Conservation (phyloP, 2,329 filamentous ascomycete genomes). For the Botryosphaeria dothidea region DNA sequence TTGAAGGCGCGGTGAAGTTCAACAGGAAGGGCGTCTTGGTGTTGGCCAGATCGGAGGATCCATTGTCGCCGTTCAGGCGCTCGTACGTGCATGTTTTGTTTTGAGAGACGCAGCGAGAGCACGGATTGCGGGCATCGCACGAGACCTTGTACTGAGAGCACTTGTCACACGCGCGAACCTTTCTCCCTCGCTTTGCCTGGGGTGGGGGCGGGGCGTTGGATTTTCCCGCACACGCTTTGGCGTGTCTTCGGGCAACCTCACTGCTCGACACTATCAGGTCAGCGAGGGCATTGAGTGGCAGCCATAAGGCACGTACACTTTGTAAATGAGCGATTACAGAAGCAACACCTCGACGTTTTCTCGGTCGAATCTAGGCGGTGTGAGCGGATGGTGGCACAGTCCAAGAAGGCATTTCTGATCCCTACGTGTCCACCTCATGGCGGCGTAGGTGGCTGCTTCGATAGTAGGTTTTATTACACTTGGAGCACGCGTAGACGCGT, state of each 20-base stretch:
- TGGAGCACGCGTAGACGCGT: background rate
- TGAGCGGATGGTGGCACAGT: background rate
- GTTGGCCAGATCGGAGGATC: background rate
- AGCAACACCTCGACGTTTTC: background rate
- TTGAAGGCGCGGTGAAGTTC: slow-evolving; percentile 13
- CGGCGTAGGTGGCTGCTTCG: slow-evolving; percentile 3
- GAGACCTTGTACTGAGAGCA: slow-evolving; percentile 19
- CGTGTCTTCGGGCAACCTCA: slow-evolving; percentile 19
- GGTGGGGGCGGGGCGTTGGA: slow-evolving; percentile 8
- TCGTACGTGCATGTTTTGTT: slow-evolving; percentile 15
- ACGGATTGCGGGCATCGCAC: slow-evolving; percentile 18
- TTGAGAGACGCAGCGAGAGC: slow-evolving; percentile 16
- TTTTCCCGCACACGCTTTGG: slow-evolving; percentile 11
- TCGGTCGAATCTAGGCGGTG: background rate
- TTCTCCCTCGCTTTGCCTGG: slow-evolving; percentile 17
- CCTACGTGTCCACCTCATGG: background rate
- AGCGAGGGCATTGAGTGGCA: background rate
- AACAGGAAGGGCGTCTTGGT: slow-evolving; percentile 14
- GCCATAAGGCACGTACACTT: background rate
- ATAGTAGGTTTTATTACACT: background rate
- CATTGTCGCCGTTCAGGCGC: background rate
- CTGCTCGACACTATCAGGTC: background rate
- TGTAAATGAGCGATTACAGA: background rate
- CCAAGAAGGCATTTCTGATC: background rate
- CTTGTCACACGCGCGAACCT: slow-evolving; percentile 16